Evolutionary conservation across 2,329 filamentous ascomycete species (phyloP).

Genomic region (Cladosporium austrohemisphaericum): DNA sequence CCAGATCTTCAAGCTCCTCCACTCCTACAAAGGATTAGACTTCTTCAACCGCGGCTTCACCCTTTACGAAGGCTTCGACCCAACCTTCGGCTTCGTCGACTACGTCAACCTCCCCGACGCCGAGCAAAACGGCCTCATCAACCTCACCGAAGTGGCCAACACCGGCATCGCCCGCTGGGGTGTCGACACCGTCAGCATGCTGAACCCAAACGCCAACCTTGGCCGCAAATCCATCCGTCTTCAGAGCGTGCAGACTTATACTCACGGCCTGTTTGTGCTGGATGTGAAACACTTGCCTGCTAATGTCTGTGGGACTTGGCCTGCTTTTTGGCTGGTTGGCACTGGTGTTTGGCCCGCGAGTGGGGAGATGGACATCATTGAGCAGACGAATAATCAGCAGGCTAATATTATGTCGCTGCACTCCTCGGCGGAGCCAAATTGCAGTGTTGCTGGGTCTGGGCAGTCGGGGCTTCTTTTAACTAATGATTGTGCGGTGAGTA

Average conservation of each 20-base stretch:
- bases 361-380: slow-evolving; percentile 47
- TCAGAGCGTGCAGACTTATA: slow-evolving; percentile 43
- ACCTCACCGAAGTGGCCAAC: slow-evolving; percentile 18
- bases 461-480: slow-evolving; percentile 47
- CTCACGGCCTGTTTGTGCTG: slow-evolving; percentile 45
- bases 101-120: slow-evolving; percentile 39
- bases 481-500: slow-evolving; percentile 49
- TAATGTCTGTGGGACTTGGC: slow-evolving; percentile 37
- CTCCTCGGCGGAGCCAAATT: slow-evolving; percentile 35
- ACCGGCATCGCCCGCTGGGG: slow-evolving; percentile 21
- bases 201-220: slow-evolving; percentile 33
- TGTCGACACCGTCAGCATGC: slow-evolving; percentile 23
- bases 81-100: slow-evolving; percentile 30
- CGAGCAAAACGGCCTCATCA: slow-evolving; percentile 28
- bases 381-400: slow-evolving; percentile 35
- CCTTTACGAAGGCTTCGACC: slow-evolving; percentile 22
- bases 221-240: slow-evolving; percentile 45
- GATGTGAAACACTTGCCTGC: slow-evolving; percentile 50
- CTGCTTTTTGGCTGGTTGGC: slow-evolving; percentile 28
- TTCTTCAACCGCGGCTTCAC: slow-evolving; percentile 26
- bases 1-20: slow-evolving; percentile 32
- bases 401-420: slow-evolving; percentile 36
- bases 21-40: slow-evolving; percentile 40
- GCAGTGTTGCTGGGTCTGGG: slow-evolving; percentile 35
- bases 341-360: slow-evolving; percentile 43